Conservation (phyloP, 148 eudicot species). For the Rhododendron simsii region DNA sequence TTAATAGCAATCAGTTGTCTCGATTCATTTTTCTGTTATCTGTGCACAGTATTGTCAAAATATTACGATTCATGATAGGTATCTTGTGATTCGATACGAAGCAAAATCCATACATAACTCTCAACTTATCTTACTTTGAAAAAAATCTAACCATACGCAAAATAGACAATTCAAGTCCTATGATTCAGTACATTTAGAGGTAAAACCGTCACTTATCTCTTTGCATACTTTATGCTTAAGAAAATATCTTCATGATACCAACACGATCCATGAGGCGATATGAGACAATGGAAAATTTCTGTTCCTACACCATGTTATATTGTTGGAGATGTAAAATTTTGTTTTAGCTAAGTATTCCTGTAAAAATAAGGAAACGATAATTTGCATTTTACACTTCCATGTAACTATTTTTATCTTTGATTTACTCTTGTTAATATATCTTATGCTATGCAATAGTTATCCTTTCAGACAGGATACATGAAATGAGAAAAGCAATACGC, state of each 20-base stretch:
- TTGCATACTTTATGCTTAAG: background rate
- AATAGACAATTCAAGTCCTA: background rate
- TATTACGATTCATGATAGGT: background rate
- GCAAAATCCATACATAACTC: background rate
- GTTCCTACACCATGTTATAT: background rate
- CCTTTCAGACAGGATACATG: background rate
- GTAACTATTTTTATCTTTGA: background rate
- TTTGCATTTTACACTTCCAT: background rate
- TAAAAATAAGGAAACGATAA: background rate
- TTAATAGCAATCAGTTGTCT: background rate
- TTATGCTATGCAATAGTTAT: background rate
- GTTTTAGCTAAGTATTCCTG: background rate
- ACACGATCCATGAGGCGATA: background rate
- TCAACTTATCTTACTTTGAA: background rate
- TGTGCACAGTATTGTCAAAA: background rate
- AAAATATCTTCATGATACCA: background rate
- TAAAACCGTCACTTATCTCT: background rate
- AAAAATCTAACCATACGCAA: background rate
- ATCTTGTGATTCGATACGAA: background rate
- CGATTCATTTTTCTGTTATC: background rate
- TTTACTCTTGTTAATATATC: background rate
- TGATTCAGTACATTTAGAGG: background rate
- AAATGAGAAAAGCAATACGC: background rate
- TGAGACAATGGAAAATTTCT: background rate
- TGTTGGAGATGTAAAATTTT: background rate